These are phyloP conservation scores for Orbilia quercus DNA, from an alignment of 2,329 filamentous ascomycete species.

Conservation along the genomic window DNA sequence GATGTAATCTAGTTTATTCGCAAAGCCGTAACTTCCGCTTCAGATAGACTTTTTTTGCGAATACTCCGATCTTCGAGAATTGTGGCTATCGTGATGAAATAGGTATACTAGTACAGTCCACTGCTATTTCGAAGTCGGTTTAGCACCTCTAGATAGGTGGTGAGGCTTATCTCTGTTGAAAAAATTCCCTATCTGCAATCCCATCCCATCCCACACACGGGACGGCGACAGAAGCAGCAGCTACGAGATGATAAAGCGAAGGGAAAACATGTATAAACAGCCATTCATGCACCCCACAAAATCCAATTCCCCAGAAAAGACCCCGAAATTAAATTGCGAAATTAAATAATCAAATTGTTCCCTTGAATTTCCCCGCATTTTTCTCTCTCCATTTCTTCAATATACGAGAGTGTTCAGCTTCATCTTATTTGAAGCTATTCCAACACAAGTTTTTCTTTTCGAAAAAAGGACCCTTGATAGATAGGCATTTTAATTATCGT, in stretches of 20 bases:
- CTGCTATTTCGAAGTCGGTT: too few species aligned
- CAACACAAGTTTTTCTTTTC: constrained; percentile 15
- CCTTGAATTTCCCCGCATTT: constrained; percentile 35
- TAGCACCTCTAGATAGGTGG: background rate
- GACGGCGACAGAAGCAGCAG: background rate
- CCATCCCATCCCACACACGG: constrained; percentile 37
- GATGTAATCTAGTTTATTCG: background rate
- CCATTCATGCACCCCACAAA: constrained; percentile 53
- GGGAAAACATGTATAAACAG: constrained; percentile 37
- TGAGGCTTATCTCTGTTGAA: constrained; percentile 28
- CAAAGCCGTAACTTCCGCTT: background rate
- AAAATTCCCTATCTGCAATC: constrained; percentile 17
- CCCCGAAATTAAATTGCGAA: constrained; percentile 17
- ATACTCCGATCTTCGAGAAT: background rate
- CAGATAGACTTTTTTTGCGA: background rate
- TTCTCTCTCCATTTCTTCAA: background rate
- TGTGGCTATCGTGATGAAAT: background rate
- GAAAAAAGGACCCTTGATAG: constrained; percentile 5
- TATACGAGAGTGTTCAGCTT: background rate
- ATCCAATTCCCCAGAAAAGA: constrained; percentile 30
- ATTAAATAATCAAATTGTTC: constrained; percentile 23
- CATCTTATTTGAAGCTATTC: background rate
- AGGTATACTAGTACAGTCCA: too few species aligned
- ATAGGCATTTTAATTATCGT: constrained; percentile 16
- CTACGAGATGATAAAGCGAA: constrained; percentile 23